phyloP scores from a whole-genome alignment of 108 stramenopile species.

The Nannochloropsis salina region DNA sequence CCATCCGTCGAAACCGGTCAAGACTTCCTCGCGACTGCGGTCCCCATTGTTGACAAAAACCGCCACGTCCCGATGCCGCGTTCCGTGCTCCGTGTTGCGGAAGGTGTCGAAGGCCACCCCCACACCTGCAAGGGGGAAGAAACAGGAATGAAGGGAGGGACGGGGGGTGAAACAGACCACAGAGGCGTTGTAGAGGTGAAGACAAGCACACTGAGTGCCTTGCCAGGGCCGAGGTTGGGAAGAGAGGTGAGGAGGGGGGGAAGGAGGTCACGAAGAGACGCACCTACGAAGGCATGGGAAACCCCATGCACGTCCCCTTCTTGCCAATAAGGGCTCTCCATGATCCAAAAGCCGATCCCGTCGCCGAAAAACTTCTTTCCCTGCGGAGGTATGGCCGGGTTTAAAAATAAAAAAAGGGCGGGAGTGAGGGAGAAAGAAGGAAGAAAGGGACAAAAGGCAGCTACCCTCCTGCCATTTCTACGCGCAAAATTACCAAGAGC shows the following conservation, averaged over 20 bases:
- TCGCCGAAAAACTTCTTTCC: conserved; percentile 51
- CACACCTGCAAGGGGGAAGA: conserved; percentile 40
- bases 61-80: conserved; percentile 51
- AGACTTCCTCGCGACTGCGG: conserved; percentile 23
- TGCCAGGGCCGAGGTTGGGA: not conserved
- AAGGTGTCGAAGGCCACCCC: conserved; percentile 58
- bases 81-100: conserved; percentile 45
- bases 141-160: not conserved
- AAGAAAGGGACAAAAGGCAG: not conserved
- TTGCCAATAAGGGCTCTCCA: conserved; percentile 10
- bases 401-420: not conserved
- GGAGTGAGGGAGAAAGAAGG: not conserved
- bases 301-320: conserved; percentile 48
- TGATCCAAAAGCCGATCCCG: conserved; percentile 54
- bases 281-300: not conserved
- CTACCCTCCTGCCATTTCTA: too few species aligned
- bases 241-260: not conserved
- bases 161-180: not conserved
- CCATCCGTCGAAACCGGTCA: conserved; percentile 22
- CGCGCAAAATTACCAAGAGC: too few species aligned
- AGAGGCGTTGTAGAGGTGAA: too few species aligned
- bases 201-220: too few species aligned
- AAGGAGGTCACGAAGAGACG: not conserved
- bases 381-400: not conserved
- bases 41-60: conserved; percentile 45